Evolutionary conservation across 1,284 basidiomycete species (phyloP).

Genomic region (Malassezia yamatoensis): DNA sequence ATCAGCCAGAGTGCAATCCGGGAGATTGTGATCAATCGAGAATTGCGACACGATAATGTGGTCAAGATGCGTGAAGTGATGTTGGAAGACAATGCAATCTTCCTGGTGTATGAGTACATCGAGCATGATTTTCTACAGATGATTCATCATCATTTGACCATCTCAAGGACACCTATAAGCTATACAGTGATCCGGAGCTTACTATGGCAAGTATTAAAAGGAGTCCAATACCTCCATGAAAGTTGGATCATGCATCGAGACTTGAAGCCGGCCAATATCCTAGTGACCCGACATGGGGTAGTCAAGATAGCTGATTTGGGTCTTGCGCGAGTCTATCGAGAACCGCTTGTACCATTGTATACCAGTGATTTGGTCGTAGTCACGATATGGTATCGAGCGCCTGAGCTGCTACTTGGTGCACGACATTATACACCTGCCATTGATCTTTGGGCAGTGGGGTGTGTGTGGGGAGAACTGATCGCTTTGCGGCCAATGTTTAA

Average conservation of each 20-base stretch:
- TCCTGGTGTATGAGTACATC: constrained; percentile 95
- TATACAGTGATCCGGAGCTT: constrained; percentile 76
- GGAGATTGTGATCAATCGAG: constrained; percentile 92
- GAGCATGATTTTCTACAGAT: constrained; percentile 86
- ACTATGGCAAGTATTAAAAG: constrained; percentile 89
- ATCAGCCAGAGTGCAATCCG: constrained; percentile 93
- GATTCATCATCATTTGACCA: constrained; percentile 91
- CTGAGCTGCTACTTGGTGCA: constrained; percentile 84
- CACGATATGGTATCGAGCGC: constrained; percentile 97
- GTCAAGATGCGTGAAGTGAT: constrained; percentile 87
- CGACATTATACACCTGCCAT: constrained; percentile 94
- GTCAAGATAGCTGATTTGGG: constrained; percentile 98
- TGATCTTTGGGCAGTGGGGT: constrained; percentile 97
- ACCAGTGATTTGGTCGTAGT: constrained; percentile 92
- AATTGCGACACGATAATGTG: constrained; percentile 84
- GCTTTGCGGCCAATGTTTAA: constrained; percentile 94
- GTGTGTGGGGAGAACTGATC: constrained; percentile 88
- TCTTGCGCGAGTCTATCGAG: constrained; percentile 73
- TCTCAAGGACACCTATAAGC: constrained; percentile 65
- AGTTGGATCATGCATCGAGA: constrained; percentile 92
- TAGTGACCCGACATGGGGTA: constrained; percentile 74
- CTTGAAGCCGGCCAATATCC: constrained; percentile 96
- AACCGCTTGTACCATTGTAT: constrained; percentile 69
- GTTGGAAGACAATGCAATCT: constrained; percentile 77
- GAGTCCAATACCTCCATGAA: constrained; percentile 85